Evolutionary conservation across 75 land plant species (phyloP).

Genomic region (Chamaecyparis obtusa): DNA sequence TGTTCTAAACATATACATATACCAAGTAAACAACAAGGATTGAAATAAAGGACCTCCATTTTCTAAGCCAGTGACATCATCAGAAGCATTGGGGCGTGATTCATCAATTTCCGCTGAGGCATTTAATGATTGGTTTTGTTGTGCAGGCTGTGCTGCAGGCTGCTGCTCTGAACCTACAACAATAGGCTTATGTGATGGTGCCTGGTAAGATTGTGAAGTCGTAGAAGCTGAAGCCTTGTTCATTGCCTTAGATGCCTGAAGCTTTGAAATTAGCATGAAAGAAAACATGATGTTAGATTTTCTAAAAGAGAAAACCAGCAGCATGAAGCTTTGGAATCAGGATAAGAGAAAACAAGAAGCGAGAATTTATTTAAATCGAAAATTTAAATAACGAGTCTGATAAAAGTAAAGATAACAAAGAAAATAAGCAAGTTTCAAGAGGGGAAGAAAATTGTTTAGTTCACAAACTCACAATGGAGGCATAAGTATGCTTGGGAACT

Average conservation of each 20-base stretch:
- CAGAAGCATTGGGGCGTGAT: neutral
- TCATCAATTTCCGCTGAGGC: neutral
- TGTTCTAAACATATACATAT: neutral
- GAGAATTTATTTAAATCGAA: neutral
- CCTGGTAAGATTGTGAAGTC: slow-evolving; percentile 22
- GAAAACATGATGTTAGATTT: neutral
- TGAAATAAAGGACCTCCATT: neutral
- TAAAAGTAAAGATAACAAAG: neutral
- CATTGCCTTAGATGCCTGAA: slow-evolving; percentile 33
- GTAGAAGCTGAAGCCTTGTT: slow-evolving; percentile 12
- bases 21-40: neutral
- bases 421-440: slow-evolving; percentile 1
- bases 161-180: slow-evolving; percentile 31
- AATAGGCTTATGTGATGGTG: slow-evolving; percentile 10
- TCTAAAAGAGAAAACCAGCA: slow-evolving; percentile 8
- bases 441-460: neutral
- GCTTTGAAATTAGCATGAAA: slow-evolving; percentile 15
- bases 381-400: neutral
- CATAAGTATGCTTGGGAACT: slow-evolving; percentile 60
- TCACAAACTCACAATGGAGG: slow-evolving; percentile 62
- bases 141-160: slow-evolving; percentile 16
- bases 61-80: slow-evolving; percentile 7
- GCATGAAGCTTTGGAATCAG: slow-evolving; percentile 29
- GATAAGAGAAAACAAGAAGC: neutral
- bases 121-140: slow-evolving; percentile 3